Percentiles rank a stretch among this genome's conserved stretches.
phyloP scores from a whole-genome alignment of 768 basidiomycete species.

The Russula virescens region DNA sequence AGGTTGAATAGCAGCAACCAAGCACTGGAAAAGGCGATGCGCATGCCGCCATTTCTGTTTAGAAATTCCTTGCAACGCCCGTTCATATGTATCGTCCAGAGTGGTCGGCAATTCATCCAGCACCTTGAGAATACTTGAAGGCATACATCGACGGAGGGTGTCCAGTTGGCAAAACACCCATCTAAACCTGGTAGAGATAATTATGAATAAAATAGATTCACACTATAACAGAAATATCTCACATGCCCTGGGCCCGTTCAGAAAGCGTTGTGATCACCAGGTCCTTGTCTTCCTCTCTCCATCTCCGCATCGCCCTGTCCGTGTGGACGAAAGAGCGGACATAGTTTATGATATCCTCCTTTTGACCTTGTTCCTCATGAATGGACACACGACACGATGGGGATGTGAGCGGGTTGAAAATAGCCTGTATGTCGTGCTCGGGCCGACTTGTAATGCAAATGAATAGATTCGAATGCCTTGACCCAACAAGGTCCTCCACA shows the following conservation, averaged over 20 bases:
- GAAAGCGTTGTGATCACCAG: background rate
- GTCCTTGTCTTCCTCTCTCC: background rate
- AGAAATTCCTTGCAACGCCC: background rate
- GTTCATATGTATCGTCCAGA: background rate
- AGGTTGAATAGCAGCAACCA: background rate
- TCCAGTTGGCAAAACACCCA: background rate
- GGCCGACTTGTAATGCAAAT: background rate
- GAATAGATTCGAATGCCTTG: background rate
- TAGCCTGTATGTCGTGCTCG: background rate
- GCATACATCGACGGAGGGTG: background rate
- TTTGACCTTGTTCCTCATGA: background rate
- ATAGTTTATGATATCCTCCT: background rate
- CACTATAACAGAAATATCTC: background rate
- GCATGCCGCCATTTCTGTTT: background rate
- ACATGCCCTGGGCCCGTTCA: background rate
- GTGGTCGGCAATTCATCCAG: background rate
- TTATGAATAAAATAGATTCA: too few relatives aligned
- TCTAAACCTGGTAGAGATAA: background rate
- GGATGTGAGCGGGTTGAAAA: background rate
- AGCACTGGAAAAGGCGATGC: background rate
- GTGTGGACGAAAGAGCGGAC: background rate
- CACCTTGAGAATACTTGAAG: background rate
- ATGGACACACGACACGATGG: background rate
- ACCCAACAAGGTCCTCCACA: background rate
- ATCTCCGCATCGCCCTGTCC: background rate